A percentile compares a stretch with the other conserved stretches of the same genome.
These are phyloP conservation scores for Trametes versicolor DNA, from an alignment of 1,284 basidiomycete genomes.

Conservation along the genomic window DNA sequence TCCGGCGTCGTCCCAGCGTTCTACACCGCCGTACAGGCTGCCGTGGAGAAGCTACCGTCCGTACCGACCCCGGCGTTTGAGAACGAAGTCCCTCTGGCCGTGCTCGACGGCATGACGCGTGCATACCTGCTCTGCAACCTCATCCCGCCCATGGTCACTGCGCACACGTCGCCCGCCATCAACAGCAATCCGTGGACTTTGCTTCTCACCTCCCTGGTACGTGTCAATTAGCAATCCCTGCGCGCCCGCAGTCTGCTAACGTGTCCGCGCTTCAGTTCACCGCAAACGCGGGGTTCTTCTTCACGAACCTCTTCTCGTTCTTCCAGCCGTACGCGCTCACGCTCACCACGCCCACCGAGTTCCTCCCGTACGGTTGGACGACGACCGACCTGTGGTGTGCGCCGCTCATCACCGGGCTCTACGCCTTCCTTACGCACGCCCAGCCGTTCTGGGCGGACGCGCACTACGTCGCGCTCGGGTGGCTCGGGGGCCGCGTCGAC, in stretches of 20 bases:
- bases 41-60: constrained; percentile 67
- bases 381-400: constrained; percentile 81
- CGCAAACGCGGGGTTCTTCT: constrained; percentile 79
- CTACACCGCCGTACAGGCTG: constrained; percentile 61
- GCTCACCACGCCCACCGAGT: constrained; percentile 73
- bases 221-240: constrained; percentile 33
- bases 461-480: constrained; percentile 56
- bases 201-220: constrained; percentile 71
- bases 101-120: constrained; percentile 76
- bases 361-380: constrained; percentile 79
- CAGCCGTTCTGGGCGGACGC: constrained; percentile 80
- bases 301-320: constrained; percentile 74
- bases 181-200: constrained; percentile 76
- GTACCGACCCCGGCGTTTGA: constrained; percentile 61
- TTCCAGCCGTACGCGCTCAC: constrained; percentile 69
- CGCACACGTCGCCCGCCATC: constrained; percentile 57
- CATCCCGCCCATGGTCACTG: constrained; percentile 69
- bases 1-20: constrained; percentile 67
- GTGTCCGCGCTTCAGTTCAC: constrained; percentile 54
- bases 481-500: constrained; percentile 44
- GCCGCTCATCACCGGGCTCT: constrained; percentile 71
- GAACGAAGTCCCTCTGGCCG: constrained; percentile 69
- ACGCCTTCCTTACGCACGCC: constrained; percentile 78
- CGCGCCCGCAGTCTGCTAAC: neutral
- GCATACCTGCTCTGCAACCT: constrained; percentile 76